Conservation (phyloP, 805 yeast genomes). For the Yarrowia keelungensis region DNA sequence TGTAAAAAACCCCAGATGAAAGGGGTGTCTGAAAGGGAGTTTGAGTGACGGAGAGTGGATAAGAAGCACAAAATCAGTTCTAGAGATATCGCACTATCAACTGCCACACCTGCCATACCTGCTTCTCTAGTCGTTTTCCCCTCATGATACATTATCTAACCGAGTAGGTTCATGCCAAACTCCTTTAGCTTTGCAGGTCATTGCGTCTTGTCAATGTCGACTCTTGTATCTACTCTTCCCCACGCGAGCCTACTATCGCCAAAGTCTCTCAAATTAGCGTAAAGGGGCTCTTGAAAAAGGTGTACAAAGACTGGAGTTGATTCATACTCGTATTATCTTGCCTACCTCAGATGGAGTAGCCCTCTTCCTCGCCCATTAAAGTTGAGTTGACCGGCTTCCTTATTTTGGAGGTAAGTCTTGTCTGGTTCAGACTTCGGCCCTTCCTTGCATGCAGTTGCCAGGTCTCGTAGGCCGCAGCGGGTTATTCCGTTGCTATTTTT, state of each 20-base stretch:
- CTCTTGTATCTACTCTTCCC: conserved; percentile 4
- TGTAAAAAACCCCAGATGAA: neutral
- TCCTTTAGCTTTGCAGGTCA: conserved; percentile 4
- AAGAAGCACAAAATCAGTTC: neutral
- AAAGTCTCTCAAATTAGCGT: neutral
- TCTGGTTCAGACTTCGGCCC: conserved; percentile 2
- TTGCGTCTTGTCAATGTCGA: neutral
- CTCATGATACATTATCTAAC: neutral
- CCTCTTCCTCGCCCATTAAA: neutral
- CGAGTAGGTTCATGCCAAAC: neutral
- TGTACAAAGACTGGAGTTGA: no score
- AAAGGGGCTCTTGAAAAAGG: neutral
- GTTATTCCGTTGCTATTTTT: conserved; percentile 12
- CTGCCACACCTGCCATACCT: no score
- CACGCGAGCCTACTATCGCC: neutral
- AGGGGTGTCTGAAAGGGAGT: neutral
- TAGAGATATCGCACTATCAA: no score
- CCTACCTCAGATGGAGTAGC: neutral
- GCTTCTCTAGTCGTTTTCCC: neutral
- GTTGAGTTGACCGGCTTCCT: neutral
- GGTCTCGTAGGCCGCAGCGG: neutral
- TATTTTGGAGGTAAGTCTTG: conserved; percentile 2
- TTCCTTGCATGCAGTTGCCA: conserved; percentile 19
- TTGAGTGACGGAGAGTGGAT: neutral
- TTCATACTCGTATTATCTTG: neutral